These are phyloP conservation scores for Sordaria brevicollis DNA, from an alignment of 495 filamentous ascomycete species.

Conservation along the genomic window DNA sequence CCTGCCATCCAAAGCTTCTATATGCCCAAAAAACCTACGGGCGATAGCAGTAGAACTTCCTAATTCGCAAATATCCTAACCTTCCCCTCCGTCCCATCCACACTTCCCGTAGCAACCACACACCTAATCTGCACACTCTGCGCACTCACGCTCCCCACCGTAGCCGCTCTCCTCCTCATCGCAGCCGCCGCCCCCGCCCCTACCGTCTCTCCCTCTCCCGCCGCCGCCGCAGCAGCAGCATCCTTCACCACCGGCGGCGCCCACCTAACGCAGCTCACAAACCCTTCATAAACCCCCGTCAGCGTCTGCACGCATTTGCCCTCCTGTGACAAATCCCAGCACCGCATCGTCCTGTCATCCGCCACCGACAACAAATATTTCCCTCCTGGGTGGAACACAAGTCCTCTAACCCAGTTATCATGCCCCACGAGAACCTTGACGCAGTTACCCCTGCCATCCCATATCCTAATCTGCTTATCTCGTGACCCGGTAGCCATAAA, in stretches of 20 bases:
- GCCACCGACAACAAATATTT: conserved; percentile 75
- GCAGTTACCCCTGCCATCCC: conserved; percentile 71
- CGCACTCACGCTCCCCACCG: neutral
- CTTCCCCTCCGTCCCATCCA: conserved; percentile 8
- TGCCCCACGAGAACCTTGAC: conserved; percentile 80
- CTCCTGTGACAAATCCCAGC: conserved; percentile 90
- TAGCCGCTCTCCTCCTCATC: neutral
- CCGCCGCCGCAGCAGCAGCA: neutral
- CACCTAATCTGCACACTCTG: conserved; percentile 2
- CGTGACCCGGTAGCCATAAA: conserved; percentile 80
- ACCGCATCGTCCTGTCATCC: conserved; percentile 82
- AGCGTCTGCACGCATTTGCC: conserved; percentile 63
- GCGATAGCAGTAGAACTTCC: neutral
- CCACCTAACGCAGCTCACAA: conserved; percentile 10
- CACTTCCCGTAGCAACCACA: conserved; percentile 9
- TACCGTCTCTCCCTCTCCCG: neutral
- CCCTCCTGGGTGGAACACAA: conserved; percentile 84
- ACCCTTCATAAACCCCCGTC: conserved; percentile 8
- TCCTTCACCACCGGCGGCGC: conserved; percentile 7
- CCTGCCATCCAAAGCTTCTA: neutral
- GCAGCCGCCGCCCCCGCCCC: neutral
- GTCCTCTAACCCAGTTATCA: conserved; percentile 81
- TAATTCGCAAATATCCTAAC: conserved; percentile 8
- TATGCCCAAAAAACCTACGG: neutral
- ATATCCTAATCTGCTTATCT: conserved; percentile 82